Conservation (phyloP, 139 green algal genomes). For the Ulvella scutata region DNA sequence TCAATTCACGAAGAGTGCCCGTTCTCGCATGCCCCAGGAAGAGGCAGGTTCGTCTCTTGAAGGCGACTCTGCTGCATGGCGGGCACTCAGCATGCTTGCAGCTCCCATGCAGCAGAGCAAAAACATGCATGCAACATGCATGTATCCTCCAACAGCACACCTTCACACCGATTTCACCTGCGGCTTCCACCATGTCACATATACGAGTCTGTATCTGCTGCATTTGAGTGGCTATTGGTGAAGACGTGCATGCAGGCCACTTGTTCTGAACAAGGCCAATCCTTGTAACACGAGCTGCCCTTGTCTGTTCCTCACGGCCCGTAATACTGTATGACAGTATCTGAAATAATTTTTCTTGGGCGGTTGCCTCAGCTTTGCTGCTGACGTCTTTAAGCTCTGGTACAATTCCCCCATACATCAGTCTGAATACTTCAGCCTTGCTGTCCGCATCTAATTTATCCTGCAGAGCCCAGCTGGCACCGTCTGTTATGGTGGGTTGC, state of each 20-base stretch:
- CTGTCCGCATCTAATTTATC: background rate
- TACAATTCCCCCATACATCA: background rate
- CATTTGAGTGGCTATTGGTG: conserved; percentile 61
- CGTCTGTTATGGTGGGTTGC: no score
- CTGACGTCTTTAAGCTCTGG: background rate
- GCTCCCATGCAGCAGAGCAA: background rate
- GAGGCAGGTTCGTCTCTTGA: background rate
- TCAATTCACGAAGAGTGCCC: background rate
- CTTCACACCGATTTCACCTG: conserved; percentile 63
- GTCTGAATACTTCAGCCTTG: background rate
- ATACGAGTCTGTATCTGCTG: conserved; percentile 51
- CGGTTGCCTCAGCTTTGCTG: background rate
- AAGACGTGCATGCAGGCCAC: conserved; percentile 56
- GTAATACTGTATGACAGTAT: background rate
- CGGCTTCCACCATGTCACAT: conserved; percentile 44
- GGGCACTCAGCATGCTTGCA: no score
- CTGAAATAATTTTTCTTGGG: background rate
- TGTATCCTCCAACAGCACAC: background rate
- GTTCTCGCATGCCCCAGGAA: background rate
- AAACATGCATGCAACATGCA: no score
- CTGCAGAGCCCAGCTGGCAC: no score
- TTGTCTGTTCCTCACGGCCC: conserved; percentile 51
- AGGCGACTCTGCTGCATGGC: no score
- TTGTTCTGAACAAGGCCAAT: conserved; percentile 83
- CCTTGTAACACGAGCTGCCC: conserved; percentile 45